These are phyloP conservation scores for Aotearoamyces nothofagi DNA, from an alignment of 2,329 filamentous ascomycete genomes.

Conservation along the genomic window DNA sequence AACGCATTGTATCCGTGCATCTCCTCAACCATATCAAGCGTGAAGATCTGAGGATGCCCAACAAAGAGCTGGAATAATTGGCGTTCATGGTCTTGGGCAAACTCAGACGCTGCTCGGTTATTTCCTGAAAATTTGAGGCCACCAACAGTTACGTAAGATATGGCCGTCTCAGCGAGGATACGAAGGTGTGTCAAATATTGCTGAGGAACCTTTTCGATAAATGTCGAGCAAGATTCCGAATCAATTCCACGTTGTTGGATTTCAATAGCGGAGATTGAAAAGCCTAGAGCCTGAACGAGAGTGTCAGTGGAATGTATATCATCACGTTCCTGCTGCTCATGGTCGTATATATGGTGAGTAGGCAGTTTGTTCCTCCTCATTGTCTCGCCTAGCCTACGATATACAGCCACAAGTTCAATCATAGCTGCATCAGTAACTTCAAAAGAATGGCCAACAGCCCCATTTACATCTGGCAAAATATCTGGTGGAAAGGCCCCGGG, in stretches of 20 bases:
- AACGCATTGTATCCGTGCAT: constrained; percentile 38
- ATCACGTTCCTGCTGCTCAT: constrained; percentile 20
- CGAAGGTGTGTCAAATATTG: constrained; percentile 75
- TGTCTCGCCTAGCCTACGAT: constrained; percentile 43
- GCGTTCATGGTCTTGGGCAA: constrained; percentile 48
- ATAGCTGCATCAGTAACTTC: constrained; percentile 27
- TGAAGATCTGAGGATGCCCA: constrained; percentile 27
- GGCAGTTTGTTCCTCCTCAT: constrained; percentile 37
- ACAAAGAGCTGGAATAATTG: constrained; percentile 68
- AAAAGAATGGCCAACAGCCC: constrained; percentile 15
- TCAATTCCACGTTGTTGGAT: constrained; percentile 82
- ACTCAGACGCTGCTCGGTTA: constrained; percentile 50
- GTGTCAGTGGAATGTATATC: constrained; percentile 40
- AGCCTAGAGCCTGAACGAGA: constrained; percentile 55
- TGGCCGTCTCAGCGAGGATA: constrained; percentile 74
- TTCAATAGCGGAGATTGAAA: constrained; percentile 76
- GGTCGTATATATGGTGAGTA: constrained; percentile 22
- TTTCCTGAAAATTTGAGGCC: constrained; percentile 45
- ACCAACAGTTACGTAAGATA: constrained; percentile 70
- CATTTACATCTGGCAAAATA: constrained; percentile 20
- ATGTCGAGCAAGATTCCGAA: constrained; percentile 53
- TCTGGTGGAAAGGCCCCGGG: constrained; percentile 1
- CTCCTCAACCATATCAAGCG: constrained; percentile 11
- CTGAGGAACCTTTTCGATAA: constrained; percentile 74
- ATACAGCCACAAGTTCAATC: constrained; percentile 42